A percentile compares a stretch with the other conserved stretches of the same genome.
These are phyloP conservation scores for Nicotiana sylvestris DNA, from an alignment of 257 asterid species.

Conservation along the genomic window DNA sequence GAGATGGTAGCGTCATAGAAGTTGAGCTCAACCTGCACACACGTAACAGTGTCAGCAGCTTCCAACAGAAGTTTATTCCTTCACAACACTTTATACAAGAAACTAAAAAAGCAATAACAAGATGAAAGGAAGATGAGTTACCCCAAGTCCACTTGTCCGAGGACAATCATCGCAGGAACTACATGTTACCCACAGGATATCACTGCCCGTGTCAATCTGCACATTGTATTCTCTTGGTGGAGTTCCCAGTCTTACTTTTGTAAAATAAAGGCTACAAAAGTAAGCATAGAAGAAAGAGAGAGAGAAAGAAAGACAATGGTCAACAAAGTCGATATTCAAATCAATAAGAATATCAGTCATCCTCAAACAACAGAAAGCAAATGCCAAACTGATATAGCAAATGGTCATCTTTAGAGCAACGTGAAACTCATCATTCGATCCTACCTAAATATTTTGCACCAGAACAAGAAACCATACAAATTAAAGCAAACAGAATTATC, in stretches of 20 bases:
- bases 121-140: constrained; percentile 24
- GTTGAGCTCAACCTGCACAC: constrained; percentile 66
- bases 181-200: constrained; percentile 82
- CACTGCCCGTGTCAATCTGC: constrained; percentile 95
- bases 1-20: constrained; percentile 66
- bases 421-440: neutral
- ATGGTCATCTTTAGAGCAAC: neutral
- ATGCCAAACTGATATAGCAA: neutral
- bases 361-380: neutral
- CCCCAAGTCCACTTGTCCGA: constrained; percentile 78
- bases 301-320: neutral
- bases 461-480: neutral
- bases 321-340: neutral
- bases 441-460: neutral
- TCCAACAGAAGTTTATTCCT: neutral
- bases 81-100: neutral
- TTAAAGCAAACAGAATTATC: neutral
- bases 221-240: constrained; percentile 88
- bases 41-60: neutral
- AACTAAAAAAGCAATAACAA: neutral
- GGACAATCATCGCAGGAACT: constrained; percentile 81
- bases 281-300: neutral
- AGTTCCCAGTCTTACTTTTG: constrained; percentile 83
- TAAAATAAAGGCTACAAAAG: constrained; percentile 66
- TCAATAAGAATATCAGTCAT: neutral